Evolutionary conservation across 2,329 filamentous ascomycete genomes (phyloP).

Genomic region (Penicillium brasilianum): DNA sequence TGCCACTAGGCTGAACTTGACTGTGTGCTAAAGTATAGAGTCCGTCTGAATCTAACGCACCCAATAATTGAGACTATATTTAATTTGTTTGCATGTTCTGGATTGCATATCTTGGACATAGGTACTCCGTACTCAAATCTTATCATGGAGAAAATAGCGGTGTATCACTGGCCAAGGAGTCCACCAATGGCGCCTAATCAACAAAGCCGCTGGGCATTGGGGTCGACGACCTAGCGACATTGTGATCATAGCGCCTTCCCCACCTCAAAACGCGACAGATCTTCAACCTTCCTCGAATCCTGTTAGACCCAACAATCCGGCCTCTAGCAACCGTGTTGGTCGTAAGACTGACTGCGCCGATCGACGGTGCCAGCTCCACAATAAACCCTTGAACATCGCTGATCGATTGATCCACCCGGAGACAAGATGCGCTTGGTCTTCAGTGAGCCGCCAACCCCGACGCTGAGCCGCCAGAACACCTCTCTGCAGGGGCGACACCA

Average conservation of each 20-base stretch:
- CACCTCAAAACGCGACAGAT: background rate
- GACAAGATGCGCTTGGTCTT: conserved; percentile 36
- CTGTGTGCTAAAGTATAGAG: too few species aligned
- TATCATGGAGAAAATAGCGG: background rate
- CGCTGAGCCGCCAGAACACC: conserved; percentile 39
- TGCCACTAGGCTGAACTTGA: background rate
- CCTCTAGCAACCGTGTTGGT: background rate
- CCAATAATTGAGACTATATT: background rate
- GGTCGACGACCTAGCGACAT: conserved; percentile 3
- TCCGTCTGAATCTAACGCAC: background rate
- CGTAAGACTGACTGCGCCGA: background rate
- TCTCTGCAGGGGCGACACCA: conserved; percentile 27
- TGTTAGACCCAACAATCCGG: background rate
- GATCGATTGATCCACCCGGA: conserved; percentile 3
- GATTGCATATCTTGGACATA: too few species aligned
- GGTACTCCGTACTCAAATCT: background rate
- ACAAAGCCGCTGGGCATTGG: background rate
- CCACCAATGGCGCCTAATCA: background rate
- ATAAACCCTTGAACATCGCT: background rate
- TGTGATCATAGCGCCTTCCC: conserved; percentile 5
- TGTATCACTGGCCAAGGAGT: background rate
- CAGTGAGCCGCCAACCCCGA: conserved; percentile 38
- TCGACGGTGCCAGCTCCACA: background rate
- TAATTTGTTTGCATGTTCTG: background rate
- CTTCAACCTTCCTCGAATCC: background rate